A percentile compares a stretch with the other conserved stretches of the same genome.
phyloP scores from a whole-genome alignment of 495 filamentous ascomycete genomes.

The Tricharina praecox region DNA sequence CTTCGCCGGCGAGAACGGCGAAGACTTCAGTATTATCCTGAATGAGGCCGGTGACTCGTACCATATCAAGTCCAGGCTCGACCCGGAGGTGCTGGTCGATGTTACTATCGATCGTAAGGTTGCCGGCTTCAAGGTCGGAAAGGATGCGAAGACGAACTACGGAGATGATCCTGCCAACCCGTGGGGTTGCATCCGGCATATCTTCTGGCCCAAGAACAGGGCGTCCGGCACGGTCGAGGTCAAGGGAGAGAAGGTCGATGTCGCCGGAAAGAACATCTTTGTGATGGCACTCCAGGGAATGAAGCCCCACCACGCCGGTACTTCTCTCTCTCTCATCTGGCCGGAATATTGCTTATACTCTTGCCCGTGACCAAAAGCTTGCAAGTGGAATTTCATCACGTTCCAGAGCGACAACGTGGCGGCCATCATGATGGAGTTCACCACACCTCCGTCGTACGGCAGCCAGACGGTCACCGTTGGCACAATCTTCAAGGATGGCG shows the following conservation, averaged over 20 bases:
- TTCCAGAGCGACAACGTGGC: slow-evolving; percentile 79
- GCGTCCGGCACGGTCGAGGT: slow-evolving; percentile 73
- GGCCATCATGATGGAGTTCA: slow-evolving; percentile 89
- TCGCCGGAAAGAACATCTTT: slow-evolving; percentile 62
- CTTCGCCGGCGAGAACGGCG: too few relatives aligned
- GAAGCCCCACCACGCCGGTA: slow-evolving; percentile 94
- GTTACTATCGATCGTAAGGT: slow-evolving; percentile 56
- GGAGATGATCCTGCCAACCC: slow-evolving; percentile 70
- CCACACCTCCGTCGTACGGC: slow-evolving; percentile 87
- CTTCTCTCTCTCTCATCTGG: slow-evolving; percentile 12
- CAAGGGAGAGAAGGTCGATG: slow-evolving; percentile 63
- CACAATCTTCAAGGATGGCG: slow-evolving; percentile 60
- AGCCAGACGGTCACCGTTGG: slow-evolving; percentile 73
- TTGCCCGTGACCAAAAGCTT: slow-evolving; percentile 39
- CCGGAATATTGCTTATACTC: slow-evolving; percentile 6
- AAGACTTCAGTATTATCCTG: slow-evolving; percentile 62
- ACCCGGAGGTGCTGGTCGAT: slow-evolving; percentile 61
- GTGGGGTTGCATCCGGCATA: slow-evolving; percentile 83
- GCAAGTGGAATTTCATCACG: slow-evolving; percentile 82
- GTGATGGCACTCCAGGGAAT: slow-evolving; percentile 82
- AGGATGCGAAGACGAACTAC: slow-evolving; percentile 66
- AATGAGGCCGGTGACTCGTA: slow-evolving; percentile 69
- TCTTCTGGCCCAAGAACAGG: slow-evolving; percentile 76
- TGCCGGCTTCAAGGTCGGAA: slow-evolving; percentile 74
- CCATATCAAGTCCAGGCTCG: slow-evolving; percentile 68